phyloP scores from a whole-genome alignment of 1,284 basidiomycete genomes.

The Apiotrichum veenhuisii region DNA sequence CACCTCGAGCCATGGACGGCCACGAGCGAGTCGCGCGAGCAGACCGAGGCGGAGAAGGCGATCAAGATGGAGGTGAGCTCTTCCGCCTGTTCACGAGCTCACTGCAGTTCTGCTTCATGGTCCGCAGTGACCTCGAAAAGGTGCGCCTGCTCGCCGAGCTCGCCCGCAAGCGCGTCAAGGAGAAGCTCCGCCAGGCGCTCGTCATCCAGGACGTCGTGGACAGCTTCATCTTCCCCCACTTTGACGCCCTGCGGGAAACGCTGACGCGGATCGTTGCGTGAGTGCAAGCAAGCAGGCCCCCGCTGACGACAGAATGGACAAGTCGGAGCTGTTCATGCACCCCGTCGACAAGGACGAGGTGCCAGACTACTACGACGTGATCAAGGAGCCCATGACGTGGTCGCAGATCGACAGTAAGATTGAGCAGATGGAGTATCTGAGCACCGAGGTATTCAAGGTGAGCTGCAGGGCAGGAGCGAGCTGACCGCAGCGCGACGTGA shows the following conservation, averaged over 20 bases:
- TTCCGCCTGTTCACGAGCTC: constrained; percentile 52
- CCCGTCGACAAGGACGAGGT: constrained; percentile 76
- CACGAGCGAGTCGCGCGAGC: constrained; percentile 59
- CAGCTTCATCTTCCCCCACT: constrained; percentile 64
- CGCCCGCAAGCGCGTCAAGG: constrained; percentile 74
- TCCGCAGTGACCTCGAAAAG: constrained; percentile 72
- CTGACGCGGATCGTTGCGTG: constrained; percentile 71
- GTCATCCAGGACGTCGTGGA: constrained; percentile 67
- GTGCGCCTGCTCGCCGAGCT: constrained; percentile 69
- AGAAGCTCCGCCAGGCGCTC: constrained; percentile 72
- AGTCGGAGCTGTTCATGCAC: constrained; percentile 67
- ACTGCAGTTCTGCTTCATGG: constrained; percentile 61
- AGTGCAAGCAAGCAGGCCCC: constrained; percentile 40
- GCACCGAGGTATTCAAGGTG: constrained; percentile 71
- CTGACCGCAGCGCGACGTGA: constrained; percentile 64
- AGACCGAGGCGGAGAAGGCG: constrained; percentile 77
- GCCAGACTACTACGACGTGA: constrained; percentile 87
- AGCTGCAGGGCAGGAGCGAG: constrained; percentile 20
- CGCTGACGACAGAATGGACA: constrained; percentile 61
- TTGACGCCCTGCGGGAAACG: constrained; percentile 59
- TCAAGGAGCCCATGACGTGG: constrained; percentile 90
- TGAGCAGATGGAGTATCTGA: constrained; percentile 71
- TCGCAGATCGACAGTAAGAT: constrained; percentile 72
- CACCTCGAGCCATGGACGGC: constrained; percentile 98
- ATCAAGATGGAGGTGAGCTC: constrained; percentile 64